A percentile compares a stretch with the other conserved stretches of the same genome.
phyloP scores from a whole-genome alignment of 169 alveolate genomes.

The Plasmodium fragile region DNA sequence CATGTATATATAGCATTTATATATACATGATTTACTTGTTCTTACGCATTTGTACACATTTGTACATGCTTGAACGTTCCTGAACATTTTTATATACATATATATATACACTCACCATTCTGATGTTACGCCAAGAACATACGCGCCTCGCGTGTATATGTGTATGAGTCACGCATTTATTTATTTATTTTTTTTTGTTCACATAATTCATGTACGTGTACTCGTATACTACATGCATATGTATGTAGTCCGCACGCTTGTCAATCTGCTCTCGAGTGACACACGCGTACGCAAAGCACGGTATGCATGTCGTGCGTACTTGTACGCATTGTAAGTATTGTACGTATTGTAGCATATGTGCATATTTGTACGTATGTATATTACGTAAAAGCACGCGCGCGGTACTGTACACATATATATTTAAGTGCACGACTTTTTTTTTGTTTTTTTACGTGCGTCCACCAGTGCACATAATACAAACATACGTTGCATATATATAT shows the following conservation, averaged over 20 bases:
- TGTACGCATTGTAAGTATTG: background rate
- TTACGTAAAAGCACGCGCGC: background rate
- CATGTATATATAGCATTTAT: background rate
- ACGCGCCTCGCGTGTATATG: background rate
- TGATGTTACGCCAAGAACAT: background rate
- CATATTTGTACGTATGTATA: background rate
- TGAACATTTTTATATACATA: background rate
- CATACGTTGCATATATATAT: background rate
- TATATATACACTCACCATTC: background rate
- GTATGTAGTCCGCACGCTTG: background rate
- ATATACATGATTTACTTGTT: background rate
- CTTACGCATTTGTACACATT: background rate
- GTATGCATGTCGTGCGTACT: background rate
- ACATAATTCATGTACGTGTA: background rate
- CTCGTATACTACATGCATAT: background rate
- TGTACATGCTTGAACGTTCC: background rate
- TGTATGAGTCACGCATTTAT: background rate
- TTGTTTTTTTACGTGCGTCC: background rate
- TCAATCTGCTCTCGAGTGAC: background rate
- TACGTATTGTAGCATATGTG: background rate
- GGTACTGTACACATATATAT: background rate
- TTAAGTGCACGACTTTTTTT: background rate
- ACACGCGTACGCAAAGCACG: background rate
- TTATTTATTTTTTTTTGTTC: background rate
- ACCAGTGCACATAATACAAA: background rate